These are phyloP conservation scores for Chaetomiaceae sp. DNA, from an alignment of 2,329 filamentous ascomycete genomes.

Conservation along the genomic window DNA sequence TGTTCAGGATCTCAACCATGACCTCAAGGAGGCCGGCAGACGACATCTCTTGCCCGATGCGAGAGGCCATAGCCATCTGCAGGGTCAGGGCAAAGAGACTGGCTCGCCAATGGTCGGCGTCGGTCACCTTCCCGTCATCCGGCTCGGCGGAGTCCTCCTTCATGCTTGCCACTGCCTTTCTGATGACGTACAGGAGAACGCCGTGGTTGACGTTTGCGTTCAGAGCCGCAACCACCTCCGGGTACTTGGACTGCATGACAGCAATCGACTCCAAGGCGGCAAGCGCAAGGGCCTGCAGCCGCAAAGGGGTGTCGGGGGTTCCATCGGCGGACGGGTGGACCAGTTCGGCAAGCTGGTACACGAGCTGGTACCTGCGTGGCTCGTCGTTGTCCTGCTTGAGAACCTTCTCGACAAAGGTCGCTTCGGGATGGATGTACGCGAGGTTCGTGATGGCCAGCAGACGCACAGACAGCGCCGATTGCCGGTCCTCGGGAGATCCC, in stretches of 20 bases:
- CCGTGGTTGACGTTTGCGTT: slow-evolving; percentile 96
- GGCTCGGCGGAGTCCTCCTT: slow-evolving; percentile 51
- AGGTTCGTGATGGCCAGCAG: slow-evolving; percentile 86
- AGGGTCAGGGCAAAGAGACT: slow-evolving; percentile 83
- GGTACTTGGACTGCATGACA: slow-evolving; percentile 68
- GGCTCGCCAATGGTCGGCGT: slow-evolving; percentile 83
- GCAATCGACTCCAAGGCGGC: slow-evolving; percentile 80
- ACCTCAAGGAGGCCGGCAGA: slow-evolving; percentile 86
- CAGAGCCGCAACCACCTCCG: slow-evolving; percentile 83
- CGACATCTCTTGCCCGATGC: slow-evolving; percentile 78
- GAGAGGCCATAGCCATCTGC: slow-evolving; percentile 68
- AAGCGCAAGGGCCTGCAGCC: slow-evolving; percentile 78
- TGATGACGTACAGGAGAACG: slow-evolving; percentile 84
- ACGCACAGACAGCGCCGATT: slow-evolving; percentile 73
- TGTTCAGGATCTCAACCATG: slow-evolving; percentile 79
- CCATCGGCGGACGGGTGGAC: slow-evolving; percentile 76
- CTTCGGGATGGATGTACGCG: slow-evolving; percentile 81
- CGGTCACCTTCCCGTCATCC: slow-evolving; percentile 56
- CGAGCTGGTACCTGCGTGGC: slow-evolving; percentile 80
- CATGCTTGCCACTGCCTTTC: slow-evolving; percentile 85
- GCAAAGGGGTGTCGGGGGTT: slow-evolving; percentile 62
- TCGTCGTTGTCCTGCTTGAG: slow-evolving; percentile 86
- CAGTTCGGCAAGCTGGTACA: slow-evolving; percentile 87
- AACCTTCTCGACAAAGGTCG: slow-evolving; percentile 78
- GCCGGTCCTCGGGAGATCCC: slow-evolving; percentile 60